These are phyloP conservation scores for Calonectria crousiana DNA, from an alignment of 2,329 filamentous ascomycete species.

Conservation along the genomic window DNA sequence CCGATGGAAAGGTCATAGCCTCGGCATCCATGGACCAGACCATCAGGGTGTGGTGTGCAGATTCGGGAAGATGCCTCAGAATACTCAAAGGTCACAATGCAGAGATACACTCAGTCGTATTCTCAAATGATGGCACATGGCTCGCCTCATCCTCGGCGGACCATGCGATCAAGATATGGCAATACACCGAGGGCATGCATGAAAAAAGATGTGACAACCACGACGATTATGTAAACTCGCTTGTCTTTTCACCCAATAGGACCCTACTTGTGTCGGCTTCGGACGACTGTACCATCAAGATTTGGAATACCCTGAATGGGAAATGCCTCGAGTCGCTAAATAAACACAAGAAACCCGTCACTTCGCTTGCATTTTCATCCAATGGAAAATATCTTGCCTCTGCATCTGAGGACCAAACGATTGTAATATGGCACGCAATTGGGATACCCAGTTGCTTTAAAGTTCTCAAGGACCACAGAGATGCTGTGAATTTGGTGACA, in stretches of 20 bases:
- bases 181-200: not conserved
- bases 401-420: not conserved
- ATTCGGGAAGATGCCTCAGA: not conserved
- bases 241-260: not conserved
- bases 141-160: not conserved
- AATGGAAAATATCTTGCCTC: not conserved
- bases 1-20: constrained; percentile 10
- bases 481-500: not conserved
- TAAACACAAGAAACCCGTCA: not conserved
- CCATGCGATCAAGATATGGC: not conserved
- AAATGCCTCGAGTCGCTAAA: not conserved
- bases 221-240: not conserved
- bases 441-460: not conserved
- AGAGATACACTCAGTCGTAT: not conserved
- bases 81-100: not conserved
- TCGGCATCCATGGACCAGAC: constrained; percentile 12
- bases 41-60: constrained; percentile 17
- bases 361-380: not conserved
- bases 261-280: not conserved
- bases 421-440: not conserved
- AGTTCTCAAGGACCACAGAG: not conserved
- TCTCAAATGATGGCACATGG: not conserved
- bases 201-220: not conserved
- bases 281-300: not conserved
- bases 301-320: not conserved